Evolutionary conservation across 345 rosid genomes (phyloP).

Genomic region (Combretum micranthum): DNA sequence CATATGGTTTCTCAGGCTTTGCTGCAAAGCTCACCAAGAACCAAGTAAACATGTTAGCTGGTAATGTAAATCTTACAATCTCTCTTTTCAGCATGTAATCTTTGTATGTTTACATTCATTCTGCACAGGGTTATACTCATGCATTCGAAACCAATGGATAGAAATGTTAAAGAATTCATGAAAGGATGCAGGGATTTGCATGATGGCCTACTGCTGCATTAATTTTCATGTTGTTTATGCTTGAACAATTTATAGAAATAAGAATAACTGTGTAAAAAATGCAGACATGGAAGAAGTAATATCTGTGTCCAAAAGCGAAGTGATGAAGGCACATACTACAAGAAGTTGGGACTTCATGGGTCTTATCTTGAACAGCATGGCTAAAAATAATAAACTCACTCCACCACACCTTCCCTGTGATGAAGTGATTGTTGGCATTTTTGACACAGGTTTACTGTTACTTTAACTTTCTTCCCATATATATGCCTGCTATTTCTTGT

Average conservation of each 20-base stretch:
- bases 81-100: too few species aligned
- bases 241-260: background rate
- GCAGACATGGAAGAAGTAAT: slow-evolving; percentile 44
- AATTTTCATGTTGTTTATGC: background rate
- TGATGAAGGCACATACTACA: slow-evolving; percentile 49
- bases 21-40: slow-evolving; percentile 43
- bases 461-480: background rate
- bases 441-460: slow-evolving; percentile 37
- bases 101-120: too few species aligned
- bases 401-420: slow-evolving; percentile 36
- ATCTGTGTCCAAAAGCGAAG: slow-evolving; percentile 44
- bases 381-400: slow-evolving; percentile 1
- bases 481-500: background rate
- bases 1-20: slow-evolving; percentile 54
- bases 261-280: slow-evolving; percentile 3
- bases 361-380: slow-evolving; percentile 23
- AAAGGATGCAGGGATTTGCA: too few species aligned
- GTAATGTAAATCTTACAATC: slow-evolving; percentile 15
- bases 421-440: slow-evolving; percentile 37
- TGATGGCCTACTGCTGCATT: too few species aligned
- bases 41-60: slow-evolving; percentile 44
- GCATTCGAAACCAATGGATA: too few species aligned
- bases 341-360: slow-evolving; percentile 80
- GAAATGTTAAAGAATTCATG: too few species aligned
- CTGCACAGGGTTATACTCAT: too few species aligned